Evolutionary conservation across 306 rosid species (phyloP).

Genomic region (Albizia julibrissin): DNA sequence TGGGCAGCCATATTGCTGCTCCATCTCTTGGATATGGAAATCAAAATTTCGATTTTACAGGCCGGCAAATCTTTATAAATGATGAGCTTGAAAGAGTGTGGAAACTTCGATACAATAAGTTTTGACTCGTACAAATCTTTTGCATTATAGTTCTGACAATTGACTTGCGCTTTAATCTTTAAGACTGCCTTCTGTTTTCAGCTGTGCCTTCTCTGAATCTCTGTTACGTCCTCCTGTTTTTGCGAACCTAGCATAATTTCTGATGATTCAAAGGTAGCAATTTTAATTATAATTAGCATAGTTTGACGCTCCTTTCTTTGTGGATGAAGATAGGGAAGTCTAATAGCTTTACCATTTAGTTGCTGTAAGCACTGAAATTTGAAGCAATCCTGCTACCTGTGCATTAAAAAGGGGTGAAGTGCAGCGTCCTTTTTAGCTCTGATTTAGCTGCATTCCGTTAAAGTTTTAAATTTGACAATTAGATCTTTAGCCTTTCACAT

Average conservation of each 20-base stretch:
- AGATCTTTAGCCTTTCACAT: not conserved
- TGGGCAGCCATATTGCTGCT: not conserved
- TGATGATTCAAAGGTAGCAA: not conserved
- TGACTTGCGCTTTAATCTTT: not conserved
- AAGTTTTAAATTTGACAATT: not conserved
- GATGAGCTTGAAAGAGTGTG: not conserved
- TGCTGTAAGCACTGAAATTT: not conserved
- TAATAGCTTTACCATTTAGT: not conserved
- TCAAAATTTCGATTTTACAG: conserved; percentile 22
- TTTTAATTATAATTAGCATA: not conserved
- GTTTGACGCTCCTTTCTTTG: not conserved
- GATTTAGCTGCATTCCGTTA: not conserved
- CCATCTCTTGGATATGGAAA: not conserved
- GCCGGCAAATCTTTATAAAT: not conserved
- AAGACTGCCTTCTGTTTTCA: not conserved
- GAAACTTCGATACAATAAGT: not conserved
- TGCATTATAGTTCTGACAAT: not conserved
- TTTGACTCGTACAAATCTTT: not conserved
- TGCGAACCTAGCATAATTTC: not conserved
- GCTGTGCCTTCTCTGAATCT: not conserved
- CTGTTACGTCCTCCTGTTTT: not conserved
- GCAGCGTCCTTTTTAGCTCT: not conserved
- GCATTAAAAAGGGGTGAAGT: not conserved
- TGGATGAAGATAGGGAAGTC: not conserved
- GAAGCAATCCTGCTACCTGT: not conserved